These are phyloP conservation scores for Chenopodium formosanum DNA, from an alignment of 148 eudicot species.

Conservation along the genomic window DNA sequence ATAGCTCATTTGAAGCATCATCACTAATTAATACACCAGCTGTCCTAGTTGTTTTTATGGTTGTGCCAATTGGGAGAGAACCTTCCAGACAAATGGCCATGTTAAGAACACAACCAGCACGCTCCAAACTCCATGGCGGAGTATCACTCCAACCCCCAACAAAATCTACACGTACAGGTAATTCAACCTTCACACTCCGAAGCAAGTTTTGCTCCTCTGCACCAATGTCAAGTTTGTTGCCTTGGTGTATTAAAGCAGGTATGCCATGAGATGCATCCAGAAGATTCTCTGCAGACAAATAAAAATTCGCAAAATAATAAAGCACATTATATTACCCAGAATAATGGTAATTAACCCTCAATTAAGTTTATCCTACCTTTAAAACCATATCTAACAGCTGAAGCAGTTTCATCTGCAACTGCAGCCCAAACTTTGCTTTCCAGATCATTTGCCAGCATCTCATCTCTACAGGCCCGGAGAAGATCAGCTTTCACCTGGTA, in stretches of 20 bases:
- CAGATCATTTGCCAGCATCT: conserved; percentile 47
- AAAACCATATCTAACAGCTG: conserved; percentile 93
- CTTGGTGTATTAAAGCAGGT: conserved; percentile 28
- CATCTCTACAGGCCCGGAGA: conserved; percentile 68
- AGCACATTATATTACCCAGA: not conserved
- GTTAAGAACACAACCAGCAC: conserved; percentile 91
- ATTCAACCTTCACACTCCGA: conserved; percentile 69
- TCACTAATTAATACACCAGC: conserved; percentile 57
- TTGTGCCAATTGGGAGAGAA: conserved; percentile 84
- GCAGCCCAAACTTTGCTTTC: conserved; percentile 92
- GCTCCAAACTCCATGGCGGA: conserved; percentile 99
- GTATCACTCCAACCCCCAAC: conserved; percentile 99
- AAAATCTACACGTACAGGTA: conserved; percentile 96
- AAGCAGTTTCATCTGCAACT: conserved; percentile 94
- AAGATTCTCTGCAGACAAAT: conserved; percentile 48
- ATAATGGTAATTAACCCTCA: conserved; percentile 7
- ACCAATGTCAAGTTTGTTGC: conserved; percentile 22
- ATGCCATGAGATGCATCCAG: conserved; percentile 45
- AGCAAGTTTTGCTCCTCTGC: conserved; percentile 33
- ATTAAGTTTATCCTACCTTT: conserved; percentile 47
- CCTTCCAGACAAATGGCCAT: conserved; percentile 84
- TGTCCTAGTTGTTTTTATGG: conserved; percentile 50
- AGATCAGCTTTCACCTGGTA: conserved; percentile 89
- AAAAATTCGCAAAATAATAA: not conserved
- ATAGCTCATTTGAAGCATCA: conserved; percentile 60